Conservation (phyloP, 192 early-diverging fungal species). For the Coemansia sp. region DNA sequence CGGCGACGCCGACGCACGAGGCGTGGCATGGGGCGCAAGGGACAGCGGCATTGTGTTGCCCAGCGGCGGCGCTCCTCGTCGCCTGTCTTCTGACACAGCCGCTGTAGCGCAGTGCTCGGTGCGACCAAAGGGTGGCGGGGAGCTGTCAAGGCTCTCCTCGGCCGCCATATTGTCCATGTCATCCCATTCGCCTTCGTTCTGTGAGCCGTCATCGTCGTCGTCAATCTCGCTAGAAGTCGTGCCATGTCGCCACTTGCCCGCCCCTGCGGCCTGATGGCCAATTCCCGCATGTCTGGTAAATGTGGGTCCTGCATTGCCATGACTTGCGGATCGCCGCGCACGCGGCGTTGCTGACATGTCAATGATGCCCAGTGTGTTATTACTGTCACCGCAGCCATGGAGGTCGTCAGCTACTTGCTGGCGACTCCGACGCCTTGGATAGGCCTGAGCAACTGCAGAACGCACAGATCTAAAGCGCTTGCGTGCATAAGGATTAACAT, state of each 20-base stretch:
- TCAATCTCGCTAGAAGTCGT: not conserved
- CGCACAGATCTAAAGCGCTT: slow-evolving; percentile 45
- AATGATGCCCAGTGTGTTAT: not conserved
- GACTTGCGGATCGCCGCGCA: slow-evolving; percentile 37
- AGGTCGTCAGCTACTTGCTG: not conserved
- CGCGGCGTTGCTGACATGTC: slow-evolving; percentile 14
- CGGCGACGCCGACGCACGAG: slow-evolving; percentile 38
- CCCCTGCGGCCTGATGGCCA: slow-evolving; percentile 3
- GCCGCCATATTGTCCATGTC: not conserved
- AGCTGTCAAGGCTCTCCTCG: not conserved
- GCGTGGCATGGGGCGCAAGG: slow-evolving; percentile 28
- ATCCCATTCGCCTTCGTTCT: slow-evolving; percentile 4
- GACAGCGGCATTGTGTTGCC: slow-evolving; percentile 15
- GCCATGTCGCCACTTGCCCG: slow-evolving; percentile 34
- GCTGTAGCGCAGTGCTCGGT: not conserved
- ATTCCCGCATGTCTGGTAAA: not conserved
- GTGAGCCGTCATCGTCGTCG: not conserved
- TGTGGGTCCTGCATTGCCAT: slow-evolving; percentile 13
- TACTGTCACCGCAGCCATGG: not conserved
- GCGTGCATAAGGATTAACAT: slow-evolving; percentile 42
- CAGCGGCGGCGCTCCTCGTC: not conserved
- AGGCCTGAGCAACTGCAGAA: slow-evolving; percentile 39
- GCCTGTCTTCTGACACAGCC: not conserved
- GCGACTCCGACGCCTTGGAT: slow-evolving; percentile 23
- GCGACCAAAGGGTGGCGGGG: not conserved